Conservation (phyloP, 108 stramenopile species). For the Cyclotella atomus region DNA sequence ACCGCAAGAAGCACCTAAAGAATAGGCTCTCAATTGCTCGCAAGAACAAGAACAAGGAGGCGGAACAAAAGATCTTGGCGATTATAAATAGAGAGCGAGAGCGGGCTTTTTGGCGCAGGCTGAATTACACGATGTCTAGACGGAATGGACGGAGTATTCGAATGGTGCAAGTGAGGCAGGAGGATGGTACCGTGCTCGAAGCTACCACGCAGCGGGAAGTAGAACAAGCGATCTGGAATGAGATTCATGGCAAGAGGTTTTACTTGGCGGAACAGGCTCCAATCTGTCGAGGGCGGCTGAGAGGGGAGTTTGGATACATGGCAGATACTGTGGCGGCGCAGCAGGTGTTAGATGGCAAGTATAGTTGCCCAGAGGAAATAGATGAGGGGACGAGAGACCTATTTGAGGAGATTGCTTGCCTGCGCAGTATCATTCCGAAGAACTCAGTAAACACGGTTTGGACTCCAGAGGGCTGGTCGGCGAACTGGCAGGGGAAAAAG, state of each 20-base stretch:
- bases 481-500: slow-evolving; percentile 8
- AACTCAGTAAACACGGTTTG: neutral
- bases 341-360: neutral
- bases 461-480: too few species aligned
- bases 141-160: neutral
- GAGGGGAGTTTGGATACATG: slow-evolving; percentile 8
- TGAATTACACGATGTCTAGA: neutral
- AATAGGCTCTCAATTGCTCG: neutral
- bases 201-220: neutral
- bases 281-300: slow-evolving; percentile 13
- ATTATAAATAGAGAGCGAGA: slow-evolving; percentile 5
- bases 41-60: neutral
- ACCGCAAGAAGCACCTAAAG: neutral
- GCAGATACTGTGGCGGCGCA: neutral
- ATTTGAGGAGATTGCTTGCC: neutral
- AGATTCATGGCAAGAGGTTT: neutral
- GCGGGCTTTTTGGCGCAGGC: neutral
- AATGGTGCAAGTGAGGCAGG: neutral
- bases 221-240: neutral
- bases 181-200: neutral
- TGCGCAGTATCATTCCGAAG: neutral
- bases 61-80: slow-evolving; percentile 4
- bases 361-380: neutral
- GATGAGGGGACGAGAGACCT: neutral
- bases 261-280: slow-evolving; percentile 4